These are phyloP conservation scores for Cryphonectria carpinicola DNA, from an alignment of 2,329 filamentous ascomycete species.

Conservation along the genomic window DNA sequence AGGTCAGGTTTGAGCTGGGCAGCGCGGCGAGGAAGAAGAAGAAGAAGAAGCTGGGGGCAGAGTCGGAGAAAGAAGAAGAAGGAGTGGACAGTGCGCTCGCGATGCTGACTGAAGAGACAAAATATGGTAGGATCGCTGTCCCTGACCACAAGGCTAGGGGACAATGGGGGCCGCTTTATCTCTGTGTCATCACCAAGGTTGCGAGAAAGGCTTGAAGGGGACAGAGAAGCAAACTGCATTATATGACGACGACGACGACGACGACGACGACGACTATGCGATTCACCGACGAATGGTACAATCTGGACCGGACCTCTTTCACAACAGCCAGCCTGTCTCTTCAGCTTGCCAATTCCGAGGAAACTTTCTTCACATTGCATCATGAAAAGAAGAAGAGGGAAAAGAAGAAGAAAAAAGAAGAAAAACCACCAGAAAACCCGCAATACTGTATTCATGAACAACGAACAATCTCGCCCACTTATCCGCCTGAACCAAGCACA, in stretches of 20 bases:
- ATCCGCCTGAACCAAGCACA: not conserved
- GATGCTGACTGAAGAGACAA: conserved; percentile 38
- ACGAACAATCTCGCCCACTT: not conserved
- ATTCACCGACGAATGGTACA: not conserved
- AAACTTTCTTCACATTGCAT: too few species aligned
- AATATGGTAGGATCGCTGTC: conserved; percentile 44
- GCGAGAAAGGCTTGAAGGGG: conserved; percentile 22
- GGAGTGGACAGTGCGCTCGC: conserved; percentile 30
- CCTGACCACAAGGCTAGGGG: conserved; percentile 42
- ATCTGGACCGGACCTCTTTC: not conserved
- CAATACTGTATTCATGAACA: not conserved
- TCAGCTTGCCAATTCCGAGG: too few species aligned
- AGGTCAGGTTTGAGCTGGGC: conserved; percentile 33
- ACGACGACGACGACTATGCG: not conserved
- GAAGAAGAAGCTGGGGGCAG: conserved; percentile 27
- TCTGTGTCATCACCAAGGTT: conserved; percentile 42
- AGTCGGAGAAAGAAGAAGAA: conserved; percentile 28
- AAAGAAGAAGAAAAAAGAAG: too few species aligned
- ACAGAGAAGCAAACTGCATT: not conserved
- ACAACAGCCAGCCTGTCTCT: not conserved
- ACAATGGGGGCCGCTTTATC: conserved; percentile 46
- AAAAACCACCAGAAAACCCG: not conserved
- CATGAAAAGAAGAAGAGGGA: too few species aligned
- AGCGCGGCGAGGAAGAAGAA: conserved; percentile 5
- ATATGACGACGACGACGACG: not conserved